Base-by-base conservation (phyloP, 257 asterid genomes). In the Henckelia pumila region DNA sequence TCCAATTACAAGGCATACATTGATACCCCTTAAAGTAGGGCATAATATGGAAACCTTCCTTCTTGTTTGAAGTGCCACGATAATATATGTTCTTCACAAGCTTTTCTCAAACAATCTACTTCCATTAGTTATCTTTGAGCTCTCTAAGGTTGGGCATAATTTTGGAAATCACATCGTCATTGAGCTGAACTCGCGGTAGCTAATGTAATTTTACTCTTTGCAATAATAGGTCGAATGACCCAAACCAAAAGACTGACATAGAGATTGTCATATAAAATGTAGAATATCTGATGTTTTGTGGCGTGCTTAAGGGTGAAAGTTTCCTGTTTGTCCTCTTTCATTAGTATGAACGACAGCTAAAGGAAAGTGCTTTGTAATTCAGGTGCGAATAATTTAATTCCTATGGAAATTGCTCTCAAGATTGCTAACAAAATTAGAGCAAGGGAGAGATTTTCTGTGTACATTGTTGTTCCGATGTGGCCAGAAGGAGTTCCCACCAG, bases 351-450 rank as follows among this genome's bases (percentile, higher is more conserved):
- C 64, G 22, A 74, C 56, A 30, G 56, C 69, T 70, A 8, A 60
- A 14, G 59, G 57, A 52, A 49, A 30, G 24, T 57, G 26, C 19
- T 69, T 68, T 50, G 44, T 21, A 14, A 74, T 62, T 68, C 85
- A 91, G 97, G 97, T 78, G 97, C 97, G 75, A 91, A 91, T 77
- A 91, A 91, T 78, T 83, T 91, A 64, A 86, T 91, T 47, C 96
- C 97, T 24, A 91, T 91, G 96, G 97, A 91, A 82, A 88, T 91
- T 29, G 97, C 96, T 71, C n/a, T n/a, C n/a, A n/a, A n/a, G n/a
- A n/a, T n/a, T n/a, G n/a, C n/a, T n/a, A n/a, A n/a, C n/a, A n/a
- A 91, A 74, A 91, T 91, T 78, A 78, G 83, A 76, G 88, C 88
- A 25, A 67, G 81, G 17, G 96, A 91, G 81, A 86, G 96, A 76